Evolutionary conservation across 306 rosid genomes (phyloP).

Genomic region (Lathyrus tuberosus): DNA sequence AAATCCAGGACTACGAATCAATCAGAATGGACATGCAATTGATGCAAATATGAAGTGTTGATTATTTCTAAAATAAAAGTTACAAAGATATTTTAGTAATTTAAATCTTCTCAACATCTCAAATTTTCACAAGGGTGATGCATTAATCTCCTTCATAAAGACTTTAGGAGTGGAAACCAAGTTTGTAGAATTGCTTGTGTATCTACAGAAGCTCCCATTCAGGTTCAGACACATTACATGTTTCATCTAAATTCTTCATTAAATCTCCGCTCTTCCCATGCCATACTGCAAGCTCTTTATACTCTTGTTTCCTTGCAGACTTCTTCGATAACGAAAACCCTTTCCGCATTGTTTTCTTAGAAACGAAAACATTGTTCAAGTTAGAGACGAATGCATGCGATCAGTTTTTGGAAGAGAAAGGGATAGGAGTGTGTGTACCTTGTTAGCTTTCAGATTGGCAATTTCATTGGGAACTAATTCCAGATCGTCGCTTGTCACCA

Average conservation of each 20-base stretch:
- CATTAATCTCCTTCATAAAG: constrained; percentile 29
- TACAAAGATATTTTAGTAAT: constrained; percentile 1
- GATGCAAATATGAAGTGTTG: constrained; percentile 6
- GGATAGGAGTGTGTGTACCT: constrained; percentile 51
- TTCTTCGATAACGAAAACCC: constrained; percentile 60
- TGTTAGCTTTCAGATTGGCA: constrained; percentile 54
- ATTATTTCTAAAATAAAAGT: constrained; percentile 5
- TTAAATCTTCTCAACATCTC: constrained; percentile 28
- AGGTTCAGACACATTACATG: constrained; percentile 49
- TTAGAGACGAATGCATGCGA: constrained; percentile 3
- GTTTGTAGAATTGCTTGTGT: constrained; percentile 3
- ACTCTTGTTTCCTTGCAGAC: constrained; percentile 80
- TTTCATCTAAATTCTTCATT: constrained; percentile 31
- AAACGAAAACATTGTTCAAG: background rate
- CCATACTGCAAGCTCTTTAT: constrained; percentile 72
- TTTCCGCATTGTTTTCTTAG: constrained; percentile 61
- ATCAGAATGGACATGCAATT: constrained; percentile 10
- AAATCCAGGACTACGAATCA: constrained; percentile 4
- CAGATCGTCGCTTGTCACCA: constrained; percentile 64
- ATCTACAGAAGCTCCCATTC: constrained; percentile 92
- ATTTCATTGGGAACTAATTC: constrained; percentile 43
- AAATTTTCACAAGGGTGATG: constrained; percentile 10
- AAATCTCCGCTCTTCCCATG: constrained; percentile 41
- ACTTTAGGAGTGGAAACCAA: constrained; percentile 33
- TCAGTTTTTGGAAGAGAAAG: background rate